Evolutionary conservation across 495 filamentous ascomycete genomes (phyloP), one percentile per base, ranked within the genome.

Genomic region (Rusavskia elegans): DNA sequence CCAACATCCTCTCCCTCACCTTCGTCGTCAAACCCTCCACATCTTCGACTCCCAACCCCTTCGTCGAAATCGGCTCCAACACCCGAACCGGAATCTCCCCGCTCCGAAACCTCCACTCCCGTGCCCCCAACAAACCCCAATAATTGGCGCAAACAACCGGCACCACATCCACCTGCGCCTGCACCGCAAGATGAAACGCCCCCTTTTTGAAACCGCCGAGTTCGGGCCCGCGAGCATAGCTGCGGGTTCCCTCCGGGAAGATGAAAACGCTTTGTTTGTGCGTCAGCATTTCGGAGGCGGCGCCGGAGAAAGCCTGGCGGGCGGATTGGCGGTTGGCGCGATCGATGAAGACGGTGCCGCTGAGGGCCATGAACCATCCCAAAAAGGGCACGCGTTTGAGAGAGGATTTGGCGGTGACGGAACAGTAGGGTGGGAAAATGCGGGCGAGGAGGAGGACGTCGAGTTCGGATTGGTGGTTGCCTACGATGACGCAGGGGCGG

Each of bases 151-250:
- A 54, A 21, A 61, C 59, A 16, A 75, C 71, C 0, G 90, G 90
- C 37, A 99, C 82, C 61, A 97, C 85, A 19, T 87, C 88, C 27
- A 95, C 90, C 61, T 87, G 83, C 0, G 90, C 93, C 71, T 96
- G 84, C 7, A 99, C 79, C 20, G 92, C 92, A 11, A 98, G 71
- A 64, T 97, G 92, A 68, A 97, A 99, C 37, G 92, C 92, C 53
- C 92, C 92, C 71, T 97, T 97, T 71, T 99, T 98, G 71, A 97
- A 99, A 7, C 85, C 80, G 51, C 96, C 69, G 60, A 99, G 67
- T 48, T 74, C 79, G 6, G 92, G 83, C 45, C 86, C 79, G 57
- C 81, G 77, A 45, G 82, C 76, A 71, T 99, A 95, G 57, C 85
- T 90, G 48, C 92, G 75, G 6, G 92, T 99, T 14, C 92, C 92